Evolutionary conservation across 176 grass and related monocot species (phyloP).

Genomic region (Phoenix roebelenii): DNA sequence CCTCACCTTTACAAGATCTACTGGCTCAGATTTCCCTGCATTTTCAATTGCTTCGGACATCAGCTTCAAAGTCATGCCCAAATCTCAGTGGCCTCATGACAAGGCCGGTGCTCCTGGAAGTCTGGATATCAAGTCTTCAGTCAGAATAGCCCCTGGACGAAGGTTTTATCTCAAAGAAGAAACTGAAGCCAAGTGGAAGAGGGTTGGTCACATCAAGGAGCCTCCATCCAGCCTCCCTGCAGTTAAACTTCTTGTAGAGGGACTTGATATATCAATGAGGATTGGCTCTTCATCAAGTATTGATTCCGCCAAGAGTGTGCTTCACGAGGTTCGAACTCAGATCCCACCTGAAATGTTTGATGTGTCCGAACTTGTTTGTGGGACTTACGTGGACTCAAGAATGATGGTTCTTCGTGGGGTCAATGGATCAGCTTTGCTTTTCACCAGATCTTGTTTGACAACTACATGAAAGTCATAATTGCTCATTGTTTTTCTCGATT

Average conservation of each 20-base stretch:
- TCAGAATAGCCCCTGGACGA: constrained; percentile 44
- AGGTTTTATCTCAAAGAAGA: constrained; percentile 50
- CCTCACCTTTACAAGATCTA: constrained; percentile 36
- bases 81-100: constrained; percentile 67
- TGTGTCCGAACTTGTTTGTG: constrained; percentile 65
- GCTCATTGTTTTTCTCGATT: too few species aligned
- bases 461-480: constrained; percentile 4
- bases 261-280: constrained; percentile 47
- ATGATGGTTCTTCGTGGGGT: constrained; percentile 78
- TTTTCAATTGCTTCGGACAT: constrained; percentile 54
- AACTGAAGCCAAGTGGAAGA: constrained; percentile 37
- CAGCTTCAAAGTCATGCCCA: constrained; percentile 79
- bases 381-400: constrained; percentile 80
- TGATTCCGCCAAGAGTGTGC: constrained; percentile 39
- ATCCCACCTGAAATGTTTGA: constrained; percentile 84
- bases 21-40: constrained; percentile 15
- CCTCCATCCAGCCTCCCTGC: constrained; percentile 53
- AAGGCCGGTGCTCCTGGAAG: constrained; percentile 60
- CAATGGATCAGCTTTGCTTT: constrained; percentile 64
- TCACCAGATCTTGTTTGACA: constrained; percentile 46
- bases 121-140: constrained; percentile 40
- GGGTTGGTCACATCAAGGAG: constrained; percentile 39
- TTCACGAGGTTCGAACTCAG: constrained; percentile 69
- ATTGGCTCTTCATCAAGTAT: constrained; percentile 31
- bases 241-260: constrained; percentile 35